phyloP scores from a whole-genome alignment of 371 early-diverging fungal genomes.

The Mucor circinelloides region DNA sequence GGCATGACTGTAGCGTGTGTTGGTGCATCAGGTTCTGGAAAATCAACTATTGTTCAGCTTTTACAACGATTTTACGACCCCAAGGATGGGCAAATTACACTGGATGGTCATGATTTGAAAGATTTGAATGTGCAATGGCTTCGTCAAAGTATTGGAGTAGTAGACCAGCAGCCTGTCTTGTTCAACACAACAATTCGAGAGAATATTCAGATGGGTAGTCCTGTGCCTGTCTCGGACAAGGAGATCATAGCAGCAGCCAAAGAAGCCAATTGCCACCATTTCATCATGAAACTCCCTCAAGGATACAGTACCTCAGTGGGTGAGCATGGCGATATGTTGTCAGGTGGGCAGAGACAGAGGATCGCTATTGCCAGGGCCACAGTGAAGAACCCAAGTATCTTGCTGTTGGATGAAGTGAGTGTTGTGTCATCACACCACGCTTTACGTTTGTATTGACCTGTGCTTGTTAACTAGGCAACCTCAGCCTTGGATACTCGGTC shows the following conservation, averaged over 20 bases:
- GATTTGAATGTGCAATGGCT: conserved; percentile 57
- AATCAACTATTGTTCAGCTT: conserved; percentile 67
- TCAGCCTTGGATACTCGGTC: conserved; percentile 76
- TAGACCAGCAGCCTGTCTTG: conserved; percentile 73
- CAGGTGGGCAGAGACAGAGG: conserved; percentile 89
- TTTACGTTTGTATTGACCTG: neutral
- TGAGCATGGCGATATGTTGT: conserved; percentile 56
- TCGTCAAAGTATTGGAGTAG: conserved; percentile 63
- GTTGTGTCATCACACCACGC: neutral
- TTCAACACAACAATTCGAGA: conserved; percentile 76
- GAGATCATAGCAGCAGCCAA: conserved; percentile 62
- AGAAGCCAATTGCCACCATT: conserved; percentile 69
- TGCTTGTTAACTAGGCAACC: conserved; percentile 59
- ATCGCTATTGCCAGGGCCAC: conserved; percentile 75
- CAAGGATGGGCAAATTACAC: conserved; percentile 45
- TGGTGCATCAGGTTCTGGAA: conserved; percentile 68
- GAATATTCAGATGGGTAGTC: conserved; percentile 66
- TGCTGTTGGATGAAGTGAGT: conserved; percentile 75
- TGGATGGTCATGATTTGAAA: conserved; percentile 58
- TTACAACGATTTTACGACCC: conserved; percentile 72
- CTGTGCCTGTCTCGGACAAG: conserved; percentile 47
- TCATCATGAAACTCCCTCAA: conserved; percentile 67
- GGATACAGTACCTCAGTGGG: conserved; percentile 72
- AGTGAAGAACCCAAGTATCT: conserved; percentile 61
- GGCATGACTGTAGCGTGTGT: conserved; percentile 68